These are phyloP conservation scores for Triadica sebifera DNA, from an alignment of 345 rosid species.

Conservation along the genomic window DNA sequence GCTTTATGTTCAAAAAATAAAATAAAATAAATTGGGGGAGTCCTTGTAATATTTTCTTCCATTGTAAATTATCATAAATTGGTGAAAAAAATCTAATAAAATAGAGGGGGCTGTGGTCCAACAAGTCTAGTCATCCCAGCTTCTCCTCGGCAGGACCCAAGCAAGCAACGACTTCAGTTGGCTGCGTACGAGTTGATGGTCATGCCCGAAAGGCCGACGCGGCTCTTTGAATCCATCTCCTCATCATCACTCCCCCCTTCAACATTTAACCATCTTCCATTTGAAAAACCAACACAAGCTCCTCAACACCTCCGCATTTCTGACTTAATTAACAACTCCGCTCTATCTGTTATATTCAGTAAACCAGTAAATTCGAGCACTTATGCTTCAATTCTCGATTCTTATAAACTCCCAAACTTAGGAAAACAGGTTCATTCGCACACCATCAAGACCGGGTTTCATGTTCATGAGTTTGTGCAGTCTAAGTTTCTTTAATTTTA, in stretches of 20 bases:
- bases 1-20: too few relatives aligned
- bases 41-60: too few relatives aligned
- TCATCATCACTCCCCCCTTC: not conserved
- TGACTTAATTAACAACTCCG: not conserved
- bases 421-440: conserved; percentile 56
- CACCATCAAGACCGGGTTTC: conserved; percentile 26
- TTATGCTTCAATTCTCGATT: conserved; percentile 50
- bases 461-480: conserved; percentile 12
- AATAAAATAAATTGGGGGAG: too few relatives aligned
- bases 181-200: too few relatives aligned
- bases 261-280: not conserved
- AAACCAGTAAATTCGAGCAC: conserved; percentile 32
- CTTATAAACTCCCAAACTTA: conserved; percentile 36
- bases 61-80: too few relatives aligned
- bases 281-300: not conserved
- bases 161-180: not conserved
- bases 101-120: too few relatives aligned
- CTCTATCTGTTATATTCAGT: not conserved
- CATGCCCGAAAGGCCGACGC: not conserved
- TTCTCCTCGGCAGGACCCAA: too few relatives aligned
- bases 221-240: not conserved
- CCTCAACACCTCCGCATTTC: not conserved
- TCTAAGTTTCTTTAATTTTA: conserved; percentile 28
- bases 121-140: too few relatives aligned
- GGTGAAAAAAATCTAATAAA: too few relatives aligned